Conservation (phyloP, 23 red algal genomes). For the Cyanidioschyzon merolae region DNA sequence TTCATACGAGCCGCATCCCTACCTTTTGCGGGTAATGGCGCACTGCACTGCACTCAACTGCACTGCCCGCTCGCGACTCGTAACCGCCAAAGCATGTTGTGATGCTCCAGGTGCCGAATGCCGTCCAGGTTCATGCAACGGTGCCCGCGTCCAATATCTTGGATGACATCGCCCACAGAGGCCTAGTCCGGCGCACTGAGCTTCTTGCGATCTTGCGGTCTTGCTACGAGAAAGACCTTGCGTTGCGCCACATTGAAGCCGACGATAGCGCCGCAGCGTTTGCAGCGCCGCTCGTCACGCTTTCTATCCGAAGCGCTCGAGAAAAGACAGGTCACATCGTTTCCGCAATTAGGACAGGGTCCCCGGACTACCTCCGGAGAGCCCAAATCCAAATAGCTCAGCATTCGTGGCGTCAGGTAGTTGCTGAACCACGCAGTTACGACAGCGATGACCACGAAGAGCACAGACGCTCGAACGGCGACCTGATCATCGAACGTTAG, state of each 20-base stretch:
- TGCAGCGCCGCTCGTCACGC: constrained; percentile 68
- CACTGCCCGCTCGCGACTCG: too few species aligned
- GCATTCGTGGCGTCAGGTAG: constrained; percentile 65
- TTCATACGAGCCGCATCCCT: too few species aligned
- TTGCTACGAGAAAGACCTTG: constrained; percentile 69
- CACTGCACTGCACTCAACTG: too few species aligned
- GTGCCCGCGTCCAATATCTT: too few species aligned
- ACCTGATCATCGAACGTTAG: constrained; percentile 45
- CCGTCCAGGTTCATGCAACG: too few species aligned
- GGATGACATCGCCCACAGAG: too few species aligned
- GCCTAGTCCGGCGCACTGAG: neutral
- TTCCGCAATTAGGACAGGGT: constrained; percentile 60
- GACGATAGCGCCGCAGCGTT: constrained; percentile 44
- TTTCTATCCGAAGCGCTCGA: constrained; percentile 36
- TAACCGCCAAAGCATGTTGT: too few species aligned
- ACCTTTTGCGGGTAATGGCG: too few species aligned
- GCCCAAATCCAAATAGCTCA: constrained; percentile 77
- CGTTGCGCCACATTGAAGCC: constrained; percentile 67
- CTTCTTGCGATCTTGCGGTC: constrained; percentile 29
- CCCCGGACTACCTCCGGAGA: constrained; percentile 57
- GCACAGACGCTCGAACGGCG: constrained; percentile 42
- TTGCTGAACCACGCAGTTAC: constrained; percentile 74
- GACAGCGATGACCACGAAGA: constrained; percentile 48
- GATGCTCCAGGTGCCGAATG: too few species aligned
- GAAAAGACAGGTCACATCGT: constrained; percentile 68